Base-by-base conservation (phyloP, 129 eudicot genomes). In the Artemisia tridentata region DNA sequence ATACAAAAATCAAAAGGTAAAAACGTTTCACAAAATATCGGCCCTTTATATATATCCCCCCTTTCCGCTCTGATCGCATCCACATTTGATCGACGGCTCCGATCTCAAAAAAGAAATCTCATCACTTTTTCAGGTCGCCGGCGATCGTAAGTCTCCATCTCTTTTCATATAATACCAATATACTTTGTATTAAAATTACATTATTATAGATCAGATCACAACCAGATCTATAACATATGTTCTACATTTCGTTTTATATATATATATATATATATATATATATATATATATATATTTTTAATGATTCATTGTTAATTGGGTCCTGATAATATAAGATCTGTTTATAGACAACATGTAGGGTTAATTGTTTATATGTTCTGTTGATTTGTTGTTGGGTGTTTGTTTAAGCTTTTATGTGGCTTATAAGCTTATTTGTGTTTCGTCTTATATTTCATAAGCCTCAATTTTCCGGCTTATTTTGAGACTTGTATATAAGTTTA, bases 121-220 rank as follows among this genome's bases (percentile, higher is more conserved):
- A 2, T 13, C 5, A 43, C 29, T 19, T 65, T 65, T 43, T 43
- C 69, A 52, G 69, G 27, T 38, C 9, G 45, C 69, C 69, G 69
- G 69, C 50, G 53, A 65, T 65, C 69, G 69, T 65, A 65, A 65
- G 69, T 43, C 53, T 43, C 9, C 46, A 43, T 65, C 7, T 41
- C 17, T 65, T 1, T 65, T 1, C 27, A 43, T 18, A 7, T 65
- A 11, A 3, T 43, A 11, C 7, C 1, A 17, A 23, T 23, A 21
- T 21, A 23, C 25, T 23, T 23, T 23, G 25, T 23, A 23, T 23
- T 20, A 0, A 20, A 20, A 23, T 23, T 58, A 1, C 5, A 21
- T 20, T 67, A 49, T 49, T 49, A 3, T 23, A 49, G 41, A 67
- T 49, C 59, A 67, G 72, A 67, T 67, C 43, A 43, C 20, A 49